A percentile compares a stretch with the other conserved stretches of the same genome.
Conservation (phyloP, 306 rosid genomes). For the Prunus mume region DNA sequence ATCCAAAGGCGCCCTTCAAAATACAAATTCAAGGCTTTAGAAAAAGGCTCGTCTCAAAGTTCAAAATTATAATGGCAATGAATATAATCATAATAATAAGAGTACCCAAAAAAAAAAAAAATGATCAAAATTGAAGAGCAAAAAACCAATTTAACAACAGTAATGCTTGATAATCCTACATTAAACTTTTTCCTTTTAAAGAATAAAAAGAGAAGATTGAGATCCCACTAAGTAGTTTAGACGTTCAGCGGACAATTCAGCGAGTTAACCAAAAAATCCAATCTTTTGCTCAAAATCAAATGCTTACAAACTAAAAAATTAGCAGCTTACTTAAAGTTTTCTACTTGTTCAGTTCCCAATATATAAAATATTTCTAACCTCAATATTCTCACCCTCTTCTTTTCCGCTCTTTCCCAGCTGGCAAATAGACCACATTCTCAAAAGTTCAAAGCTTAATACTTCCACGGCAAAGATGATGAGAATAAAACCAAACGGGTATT, state of each 20-base stretch:
- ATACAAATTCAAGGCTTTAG: conserved; percentile 16
- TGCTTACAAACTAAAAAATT: neutral
- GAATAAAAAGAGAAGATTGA: too few species aligned
- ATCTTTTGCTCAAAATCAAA: neutral
- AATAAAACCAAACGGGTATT: conserved; percentile 3
- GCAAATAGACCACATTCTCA: neutral
- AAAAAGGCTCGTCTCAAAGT: neutral
- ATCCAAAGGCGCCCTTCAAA: conserved; percentile 91
- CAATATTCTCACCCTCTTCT: neutral
- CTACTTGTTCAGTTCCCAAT: neutral
- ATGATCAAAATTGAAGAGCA: neutral
- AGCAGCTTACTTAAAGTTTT: neutral
- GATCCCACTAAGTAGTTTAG: neutral
- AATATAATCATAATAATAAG: neutral
- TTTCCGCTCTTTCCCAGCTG: neutral
- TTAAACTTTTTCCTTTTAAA: neutral
- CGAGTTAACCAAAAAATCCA: neutral
- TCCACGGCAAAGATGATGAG: neutral
- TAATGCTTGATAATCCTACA: neutral
- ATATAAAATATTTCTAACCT: neutral
- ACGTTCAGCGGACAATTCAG: neutral
- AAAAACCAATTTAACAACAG: neutral
- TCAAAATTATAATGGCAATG: neutral
- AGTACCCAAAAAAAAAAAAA: neutral
- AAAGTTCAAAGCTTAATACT: neutral